Evolutionary conservation across 1,284 basidiomycete species (phyloP).

Genomic region (Marasmius sp.): DNA sequence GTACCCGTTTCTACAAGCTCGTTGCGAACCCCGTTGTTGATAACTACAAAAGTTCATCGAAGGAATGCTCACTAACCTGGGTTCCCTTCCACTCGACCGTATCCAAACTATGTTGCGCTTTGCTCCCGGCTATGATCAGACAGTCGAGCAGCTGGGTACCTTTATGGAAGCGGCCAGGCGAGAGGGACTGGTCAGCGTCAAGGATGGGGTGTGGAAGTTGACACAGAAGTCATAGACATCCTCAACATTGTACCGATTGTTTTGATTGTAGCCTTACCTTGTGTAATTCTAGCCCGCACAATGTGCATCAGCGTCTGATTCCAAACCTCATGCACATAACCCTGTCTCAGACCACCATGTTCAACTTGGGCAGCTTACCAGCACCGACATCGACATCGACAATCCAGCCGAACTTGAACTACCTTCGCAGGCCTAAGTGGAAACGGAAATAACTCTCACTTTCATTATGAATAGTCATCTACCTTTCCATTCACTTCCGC

Average conservation of each 20-base stretch:
- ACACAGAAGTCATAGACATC: slow-evolving; percentile 3
- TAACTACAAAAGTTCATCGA: slow-evolving; percentile 62
- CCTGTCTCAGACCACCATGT: neutral
- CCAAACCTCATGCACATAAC: too few species aligned
- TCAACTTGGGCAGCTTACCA: neutral
- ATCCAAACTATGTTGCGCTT: slow-evolving; percentile 85
- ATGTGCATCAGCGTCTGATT: too few species aligned
- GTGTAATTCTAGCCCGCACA: too few species aligned
- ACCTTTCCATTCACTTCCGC: neutral
- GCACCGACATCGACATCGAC: neutral
- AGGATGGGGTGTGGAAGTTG: slow-evolving; percentile 76
- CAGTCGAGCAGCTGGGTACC: slow-evolving; percentile 68
- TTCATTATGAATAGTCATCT: neutral
- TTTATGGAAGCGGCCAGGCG: slow-evolving; percentile 80
- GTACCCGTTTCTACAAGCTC: slow-evolving; percentile 16
- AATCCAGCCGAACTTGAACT: neutral
- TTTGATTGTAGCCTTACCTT: too few species aligned
- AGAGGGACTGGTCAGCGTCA: slow-evolving; percentile 72
- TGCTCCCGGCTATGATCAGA: slow-evolving; percentile 77
- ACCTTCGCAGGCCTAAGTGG: neutral
- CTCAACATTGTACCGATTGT: too few species aligned
- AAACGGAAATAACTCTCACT: neutral
- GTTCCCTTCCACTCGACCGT: slow-evolving; percentile 66
- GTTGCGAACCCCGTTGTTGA: slow-evolving; percentile 1
- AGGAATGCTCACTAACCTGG: slow-evolving; percentile 84